These are phyloP conservation scores for Myxozyma udenii DNA, from an alignment of 805 yeast genomes.

Conservation along the genomic window DNA sequence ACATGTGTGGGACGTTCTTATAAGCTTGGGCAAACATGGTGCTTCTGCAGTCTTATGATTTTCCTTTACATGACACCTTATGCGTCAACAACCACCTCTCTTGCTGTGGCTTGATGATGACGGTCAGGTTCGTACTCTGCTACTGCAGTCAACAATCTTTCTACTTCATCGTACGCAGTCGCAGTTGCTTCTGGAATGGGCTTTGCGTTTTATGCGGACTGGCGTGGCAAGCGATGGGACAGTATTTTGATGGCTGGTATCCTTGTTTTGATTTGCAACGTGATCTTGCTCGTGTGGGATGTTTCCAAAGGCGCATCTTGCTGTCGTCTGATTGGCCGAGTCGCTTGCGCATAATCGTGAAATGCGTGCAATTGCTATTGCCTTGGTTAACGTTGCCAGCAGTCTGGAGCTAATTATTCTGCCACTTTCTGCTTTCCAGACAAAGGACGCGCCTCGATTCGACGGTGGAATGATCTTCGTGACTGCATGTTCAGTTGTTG, in stretches of 20 bases:
- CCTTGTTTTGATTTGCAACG: conserved; percentile 3
- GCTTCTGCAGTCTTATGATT: too few species aligned
- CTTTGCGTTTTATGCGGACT: conserved; percentile 9
- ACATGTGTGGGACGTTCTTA: too few species aligned
- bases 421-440: conserved; percentile 7
- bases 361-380: conserved; percentile 2
- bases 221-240: conserved; percentile 10
- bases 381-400: conserved; percentile 6
- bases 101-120: conserved; percentile 5
- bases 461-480: conserved; percentile 1
- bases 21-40: too few species aligned
- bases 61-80: too few species aligned
- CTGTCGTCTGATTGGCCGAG: conserved; percentile 10
- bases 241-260: conserved; percentile 9
- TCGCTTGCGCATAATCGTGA: background rate
- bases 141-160: background rate
- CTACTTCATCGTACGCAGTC: conserved; percentile 2
- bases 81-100: conserved; percentile 6
- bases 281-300: background rate
- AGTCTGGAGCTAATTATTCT: background rate
- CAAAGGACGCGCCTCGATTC: conserved; percentile 5
- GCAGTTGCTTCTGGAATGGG: conserved; percentile 5
- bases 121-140: background rate
- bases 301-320: conserved; percentile 1
- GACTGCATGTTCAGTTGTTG: background rate